Conservation (phyloP, 1,284 basidiomycete genomes). For the Rhizoctonia solani region DNA sequence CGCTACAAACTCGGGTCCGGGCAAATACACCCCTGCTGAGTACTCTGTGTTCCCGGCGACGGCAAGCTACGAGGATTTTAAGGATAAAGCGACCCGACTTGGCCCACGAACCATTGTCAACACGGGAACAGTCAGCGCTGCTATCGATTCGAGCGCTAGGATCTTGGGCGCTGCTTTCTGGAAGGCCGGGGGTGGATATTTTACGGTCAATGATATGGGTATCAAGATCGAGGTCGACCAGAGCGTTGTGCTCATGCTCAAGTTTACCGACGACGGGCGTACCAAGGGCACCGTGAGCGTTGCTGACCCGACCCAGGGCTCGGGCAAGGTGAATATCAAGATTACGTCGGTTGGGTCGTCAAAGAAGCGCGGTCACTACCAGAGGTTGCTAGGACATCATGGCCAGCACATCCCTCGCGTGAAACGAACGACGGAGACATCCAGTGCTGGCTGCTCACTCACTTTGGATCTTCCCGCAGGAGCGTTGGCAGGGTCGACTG, state of each 20-base stretch:
- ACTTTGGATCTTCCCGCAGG: slow-evolving; percentile 9
- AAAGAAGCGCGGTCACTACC: no score
- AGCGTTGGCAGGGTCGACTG: slow-evolving; percentile 9
- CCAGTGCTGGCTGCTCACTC: background rate
- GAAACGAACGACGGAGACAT: no score
- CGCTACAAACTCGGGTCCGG: no score
- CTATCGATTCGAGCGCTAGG: slow-evolving; percentile 41
- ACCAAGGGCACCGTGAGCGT: background rate
- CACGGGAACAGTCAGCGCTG: slow-evolving; percentile 6
- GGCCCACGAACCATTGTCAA: slow-evolving; percentile 10
- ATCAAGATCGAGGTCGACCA: background rate
- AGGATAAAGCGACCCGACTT: background rate
- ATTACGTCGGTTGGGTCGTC: background rate
- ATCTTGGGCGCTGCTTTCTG: background rate
- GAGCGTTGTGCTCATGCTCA: background rate
- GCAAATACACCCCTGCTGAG: no score
- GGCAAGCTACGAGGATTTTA: background rate
- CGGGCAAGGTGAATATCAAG: background rate
- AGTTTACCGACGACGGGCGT: background rate
- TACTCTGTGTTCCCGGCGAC: slow-evolving; percentile 60
- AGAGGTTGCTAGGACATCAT: no score
- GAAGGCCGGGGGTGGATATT: background rate
- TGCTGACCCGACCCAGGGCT: background rate
- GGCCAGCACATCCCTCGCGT: no score
- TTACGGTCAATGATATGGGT: background rate